A percentile compares a stretch with the other conserved stretches of the same genome.
phyloP scores from a whole-genome alignment of 306 rosid genomes.

The barrel medic (Medicago truncatula) region MtrunA17r5.0-ANR NC_053046.1:29765001-29765500 shows the following conservation, averaged over 20 bases:
- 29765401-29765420: background rate
- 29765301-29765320: background rate
- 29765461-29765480: conserved; percentile 5
- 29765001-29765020: too few relatives aligned
- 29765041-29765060: too few relatives aligned
- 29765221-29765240: conserved; percentile 46
- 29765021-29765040: too few relatives aligned
- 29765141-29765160: background rate
- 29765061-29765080: too few relatives aligned
- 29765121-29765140: conserved; percentile 39
- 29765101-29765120: background rate
- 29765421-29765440: background rate
- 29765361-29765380: background rate
- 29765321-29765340: background rate
- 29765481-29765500: conserved; percentile 3
- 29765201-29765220: background rate
- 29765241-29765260: background rate
- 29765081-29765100: too few relatives aligned
- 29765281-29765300: too few relatives aligned
- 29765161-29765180: background rate
- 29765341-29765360: background rate
- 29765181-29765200: background rate
- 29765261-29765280: background rate
- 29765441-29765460: background rate
- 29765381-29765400: background rate